A percentile compares a stretch with the other conserved stretches of the same genome.
phyloP scores from a whole-genome alignment of 306 rosid genomes.

The Acacia confusa region DNA sequence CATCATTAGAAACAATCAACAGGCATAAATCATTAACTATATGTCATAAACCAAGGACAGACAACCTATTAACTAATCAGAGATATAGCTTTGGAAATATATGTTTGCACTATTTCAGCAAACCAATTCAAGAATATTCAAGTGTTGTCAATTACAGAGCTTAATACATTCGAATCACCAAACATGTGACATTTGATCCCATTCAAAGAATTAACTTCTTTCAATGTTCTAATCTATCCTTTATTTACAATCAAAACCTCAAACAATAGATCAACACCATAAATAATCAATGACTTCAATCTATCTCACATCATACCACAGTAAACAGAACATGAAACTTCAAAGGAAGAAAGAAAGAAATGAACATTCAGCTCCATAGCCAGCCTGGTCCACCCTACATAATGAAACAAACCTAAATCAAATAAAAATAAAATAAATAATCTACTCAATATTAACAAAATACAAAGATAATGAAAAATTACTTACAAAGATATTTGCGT shows the following conservation, averaged over 20 bases:
- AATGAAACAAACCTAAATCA: too few species aligned
- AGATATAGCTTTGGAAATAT: background rate
- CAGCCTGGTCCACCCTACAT: conserved; percentile 27
- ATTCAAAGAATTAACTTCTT: background rate
- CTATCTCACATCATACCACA: background rate
- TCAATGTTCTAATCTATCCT: background rate
- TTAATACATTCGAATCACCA: background rate
- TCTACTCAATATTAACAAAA: too few species aligned
- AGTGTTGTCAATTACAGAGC: conserved; percentile 6
- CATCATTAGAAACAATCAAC: conserved; percentile 11
- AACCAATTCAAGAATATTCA: background rate
- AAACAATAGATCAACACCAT: background rate
- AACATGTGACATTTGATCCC: background rate
- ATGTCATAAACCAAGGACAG: background rate
- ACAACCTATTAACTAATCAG: background rate
- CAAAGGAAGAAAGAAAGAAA: background rate
- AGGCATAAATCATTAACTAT: background rate
- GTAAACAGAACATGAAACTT: background rate
- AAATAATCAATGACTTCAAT: background rate
- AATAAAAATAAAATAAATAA: too few species aligned
- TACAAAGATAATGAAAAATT: too few species aligned
- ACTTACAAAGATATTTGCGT: too few species aligned
- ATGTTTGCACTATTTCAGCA: background rate
- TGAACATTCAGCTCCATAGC: conserved; percentile 30
- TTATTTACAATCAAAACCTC: background rate